Evolutionary conservation across 2,329 filamentous ascomycete species (phyloP).

Genomic region (Alternaria sp.): DNA sequence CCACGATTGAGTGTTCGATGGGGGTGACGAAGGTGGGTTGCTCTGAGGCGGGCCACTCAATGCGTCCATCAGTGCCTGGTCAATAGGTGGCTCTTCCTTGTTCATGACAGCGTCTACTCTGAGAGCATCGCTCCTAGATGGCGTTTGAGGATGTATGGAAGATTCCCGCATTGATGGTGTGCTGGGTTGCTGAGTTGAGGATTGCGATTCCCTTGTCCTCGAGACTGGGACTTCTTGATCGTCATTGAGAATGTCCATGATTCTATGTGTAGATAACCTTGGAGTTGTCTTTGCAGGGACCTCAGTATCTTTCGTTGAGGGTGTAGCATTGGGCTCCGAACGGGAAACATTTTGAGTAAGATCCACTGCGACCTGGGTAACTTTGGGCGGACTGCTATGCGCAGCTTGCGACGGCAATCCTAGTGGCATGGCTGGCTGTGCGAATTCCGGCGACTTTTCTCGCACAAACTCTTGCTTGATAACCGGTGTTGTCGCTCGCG

Average conservation of each 20-base stretch:
- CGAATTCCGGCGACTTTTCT: slow-evolving; percentile 25
- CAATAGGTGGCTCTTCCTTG: slow-evolving; percentile 30
- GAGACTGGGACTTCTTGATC: slow-evolving; percentile 39
- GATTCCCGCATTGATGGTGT: slow-evolving; percentile 22
- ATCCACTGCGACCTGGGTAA: slow-evolving; percentile 10
- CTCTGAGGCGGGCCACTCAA: slow-evolving; percentile 22
- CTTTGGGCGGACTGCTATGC: slow-evolving; percentile 25
- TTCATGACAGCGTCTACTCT: slow-evolving; percentile 28
- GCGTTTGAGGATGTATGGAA: slow-evolving; percentile 22
- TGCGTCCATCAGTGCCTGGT: slow-evolving; percentile 29
- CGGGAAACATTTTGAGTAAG: slow-evolving; percentile 4
- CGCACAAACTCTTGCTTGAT: slow-evolving; percentile 20
- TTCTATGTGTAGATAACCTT: slow-evolving; percentile 42
- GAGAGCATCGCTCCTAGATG: slow-evolving; percentile 23
- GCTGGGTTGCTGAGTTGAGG: slow-evolving; percentile 22
- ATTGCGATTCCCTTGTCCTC: slow-evolving; percentile 26
- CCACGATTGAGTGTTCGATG: slow-evolving; percentile 21
- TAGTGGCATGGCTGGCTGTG: slow-evolving; percentile 18
- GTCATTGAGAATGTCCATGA: slow-evolving; percentile 48
- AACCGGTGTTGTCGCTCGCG: slow-evolving; percentile 17
- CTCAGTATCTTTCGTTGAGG: slow-evolving; percentile 13
- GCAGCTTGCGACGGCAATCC: slow-evolving; percentile 25
- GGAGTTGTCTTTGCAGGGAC: slow-evolving; percentile 29
- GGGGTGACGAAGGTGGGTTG: slow-evolving; percentile 30
- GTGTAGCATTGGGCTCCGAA: slow-evolving; percentile 16